Percentiles rank a stretch among this genome's conserved stretches.
Evolutionary conservation across 371 early-diverging fungal species (phyloP).

Genomic region (Choanephora cucurbitarum): DNA sequence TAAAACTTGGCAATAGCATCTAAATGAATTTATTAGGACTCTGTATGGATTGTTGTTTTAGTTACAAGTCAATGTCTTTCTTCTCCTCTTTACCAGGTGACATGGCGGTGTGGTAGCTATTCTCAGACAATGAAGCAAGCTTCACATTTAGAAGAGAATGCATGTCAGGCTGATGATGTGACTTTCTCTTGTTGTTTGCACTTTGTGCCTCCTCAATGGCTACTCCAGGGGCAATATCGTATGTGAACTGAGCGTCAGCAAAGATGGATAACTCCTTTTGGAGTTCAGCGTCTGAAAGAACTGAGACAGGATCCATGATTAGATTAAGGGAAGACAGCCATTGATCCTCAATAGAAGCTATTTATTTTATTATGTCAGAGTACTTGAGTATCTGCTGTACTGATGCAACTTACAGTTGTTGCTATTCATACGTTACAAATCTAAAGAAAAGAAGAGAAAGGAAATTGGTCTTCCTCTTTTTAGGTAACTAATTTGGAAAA

Average conservation of each 20-base stretch:
- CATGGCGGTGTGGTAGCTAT: conserved; percentile 22
- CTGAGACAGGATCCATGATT: conserved; percentile 34
- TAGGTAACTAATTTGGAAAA: background rate
- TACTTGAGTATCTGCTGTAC: conserved; percentile 3
- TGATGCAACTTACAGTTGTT: conserved; percentile 1
- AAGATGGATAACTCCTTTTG: conserved; percentile 42
- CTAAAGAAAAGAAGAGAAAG: conserved; percentile 7
- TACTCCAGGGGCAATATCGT: conserved; percentile 48
- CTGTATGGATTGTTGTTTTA: background rate
- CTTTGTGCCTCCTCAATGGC: conserved; percentile 46
- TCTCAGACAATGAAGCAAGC: conserved; percentile 24
- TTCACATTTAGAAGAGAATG: conserved; percentile 30
- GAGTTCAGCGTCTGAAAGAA: conserved; percentile 40
- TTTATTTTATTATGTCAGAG: conserved; percentile 13
- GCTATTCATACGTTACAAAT: background rate
- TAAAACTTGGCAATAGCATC: conserved; percentile 28
- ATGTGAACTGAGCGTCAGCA: conserved; percentile 61
- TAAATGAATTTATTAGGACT: background rate
- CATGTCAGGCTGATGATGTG: conserved; percentile 16
- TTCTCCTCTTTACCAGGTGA: conserved; percentile 26
- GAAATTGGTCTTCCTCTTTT: background rate
- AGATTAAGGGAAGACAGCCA: conserved; percentile 36
- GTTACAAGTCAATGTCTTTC: no score
- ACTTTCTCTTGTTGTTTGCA: conserved; percentile 7
- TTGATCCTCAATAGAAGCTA: conserved; percentile 14